phyloP scores from a whole-genome alignment of 2,329 filamentous ascomycete species.

The Penicillium glabrum region DNA sequence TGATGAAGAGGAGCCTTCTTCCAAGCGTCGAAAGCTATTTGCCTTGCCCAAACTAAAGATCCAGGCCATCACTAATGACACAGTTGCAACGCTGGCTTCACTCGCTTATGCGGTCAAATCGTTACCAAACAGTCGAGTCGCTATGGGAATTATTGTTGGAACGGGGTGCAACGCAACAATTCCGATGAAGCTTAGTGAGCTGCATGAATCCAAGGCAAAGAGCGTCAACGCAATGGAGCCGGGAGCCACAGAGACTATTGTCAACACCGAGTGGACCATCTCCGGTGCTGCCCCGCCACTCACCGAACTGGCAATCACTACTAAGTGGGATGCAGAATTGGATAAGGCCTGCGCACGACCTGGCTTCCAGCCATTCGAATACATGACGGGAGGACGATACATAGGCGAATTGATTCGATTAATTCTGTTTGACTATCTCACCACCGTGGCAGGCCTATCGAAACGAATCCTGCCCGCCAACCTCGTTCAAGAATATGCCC shows the following conservation, averaged over 20 bases:
- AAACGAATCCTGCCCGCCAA: constrained; percentile 52
- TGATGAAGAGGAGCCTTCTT: constrained; percentile 41
- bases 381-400: constrained; percentile 79
- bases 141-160: constrained; percentile 78
- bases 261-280: constrained; percentile 85
- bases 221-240: constrained; percentile 49
- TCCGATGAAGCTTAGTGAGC: constrained; percentile 62
- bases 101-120: constrained; percentile 71
- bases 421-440: constrained; percentile 66
- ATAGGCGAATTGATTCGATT: constrained; percentile 74
- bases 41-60: constrained; percentile 67
- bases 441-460: constrained; percentile 41
- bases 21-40: constrained; percentile 47
- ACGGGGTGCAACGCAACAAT: constrained; percentile 82
- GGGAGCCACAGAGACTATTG: constrained; percentile 64
- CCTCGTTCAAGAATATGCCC: constrained; percentile 59
- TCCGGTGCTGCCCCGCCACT: constrained; percentile 71
- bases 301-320: constrained; percentile 60
- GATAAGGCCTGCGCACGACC: constrained; percentile 67
- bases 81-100: constrained; percentile 75
- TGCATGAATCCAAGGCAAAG: constrained; percentile 64
- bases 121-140: constrained; percentile 61
- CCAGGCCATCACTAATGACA: constrained; percentile 76
- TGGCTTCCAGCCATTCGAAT: constrained; percentile 80
- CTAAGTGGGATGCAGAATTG: constrained; percentile 67